Conservation (phyloP, 164 flowering plant genomes). For the Annona cherimola region DNA sequence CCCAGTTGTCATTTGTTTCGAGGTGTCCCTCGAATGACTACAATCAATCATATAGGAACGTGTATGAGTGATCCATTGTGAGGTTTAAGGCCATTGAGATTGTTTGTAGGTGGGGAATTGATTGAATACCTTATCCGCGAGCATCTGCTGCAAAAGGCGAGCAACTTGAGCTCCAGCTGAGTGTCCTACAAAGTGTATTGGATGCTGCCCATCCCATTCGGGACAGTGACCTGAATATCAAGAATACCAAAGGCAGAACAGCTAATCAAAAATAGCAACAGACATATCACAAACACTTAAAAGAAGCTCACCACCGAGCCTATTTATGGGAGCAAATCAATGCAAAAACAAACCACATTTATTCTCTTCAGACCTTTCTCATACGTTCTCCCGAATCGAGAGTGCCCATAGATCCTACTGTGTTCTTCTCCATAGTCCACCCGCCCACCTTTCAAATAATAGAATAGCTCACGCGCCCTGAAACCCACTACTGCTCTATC, state of each 20-base stretch:
- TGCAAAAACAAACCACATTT: background rate
- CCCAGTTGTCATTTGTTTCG: conserved; percentile 87
- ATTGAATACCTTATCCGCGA: conserved; percentile 76
- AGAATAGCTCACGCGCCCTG: conserved; percentile 97
- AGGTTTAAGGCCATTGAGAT: background rate
- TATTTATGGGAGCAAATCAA: background rate
- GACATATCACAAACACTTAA: background rate
- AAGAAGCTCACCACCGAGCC: background rate
- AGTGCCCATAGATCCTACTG: conserved; percentile 77
- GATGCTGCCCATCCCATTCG: conserved; percentile 96
- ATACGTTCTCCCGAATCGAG: conserved; percentile 71
- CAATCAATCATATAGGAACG: background rate
- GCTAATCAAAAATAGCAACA: background rate
- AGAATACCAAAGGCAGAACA: background rate
- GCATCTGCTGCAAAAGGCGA: conserved; percentile 97
- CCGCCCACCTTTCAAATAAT: conserved; percentile 91
- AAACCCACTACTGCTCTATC: conserved; percentile 17
- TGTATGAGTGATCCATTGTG: background rate
- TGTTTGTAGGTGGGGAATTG: background rate
- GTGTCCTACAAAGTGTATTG: conserved; percentile 96
- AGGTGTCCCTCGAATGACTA: conserved; percentile 85
- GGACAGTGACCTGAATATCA: conserved; percentile 67
- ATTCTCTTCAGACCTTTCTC: conserved; percentile 46
- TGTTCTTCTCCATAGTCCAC: conserved; percentile 98
- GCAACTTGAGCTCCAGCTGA: conserved; percentile 98